Evolutionary conservation across 2,329 filamentous ascomycete genomes (phyloP).

Genomic region (Colletotrichum coccodes): DNA sequence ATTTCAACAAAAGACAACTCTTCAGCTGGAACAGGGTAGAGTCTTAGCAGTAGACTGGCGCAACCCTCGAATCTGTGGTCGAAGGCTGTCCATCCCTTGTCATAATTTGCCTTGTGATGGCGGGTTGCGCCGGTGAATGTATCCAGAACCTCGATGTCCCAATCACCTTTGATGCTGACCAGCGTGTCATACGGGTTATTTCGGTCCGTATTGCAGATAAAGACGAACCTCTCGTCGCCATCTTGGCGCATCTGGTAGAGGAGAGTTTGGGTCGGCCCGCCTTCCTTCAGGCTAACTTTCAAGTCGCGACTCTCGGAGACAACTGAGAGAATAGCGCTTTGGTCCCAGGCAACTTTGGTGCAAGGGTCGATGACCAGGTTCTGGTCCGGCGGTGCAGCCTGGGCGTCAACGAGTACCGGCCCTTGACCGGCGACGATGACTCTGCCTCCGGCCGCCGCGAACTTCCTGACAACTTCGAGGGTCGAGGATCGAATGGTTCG

Average conservation of each 20-base stretch:
- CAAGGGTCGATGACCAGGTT: not conserved
- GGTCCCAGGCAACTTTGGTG: not conserved
- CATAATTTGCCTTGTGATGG: constrained; percentile 3
- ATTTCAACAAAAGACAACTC: not conserved
- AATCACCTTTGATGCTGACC: constrained; percentile 38
- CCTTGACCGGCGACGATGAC: constrained; percentile 13
- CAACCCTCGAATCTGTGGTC: constrained; percentile 42
- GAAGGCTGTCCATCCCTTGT: constrained; percentile 38
- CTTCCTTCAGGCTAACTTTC: not conserved
- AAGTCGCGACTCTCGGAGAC: constrained; percentile 1
- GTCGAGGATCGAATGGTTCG: constrained; percentile 44
- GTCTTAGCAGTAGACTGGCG: constrained; percentile 39
- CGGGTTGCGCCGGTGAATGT: constrained; percentile 38
- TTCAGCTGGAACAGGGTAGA: constrained; percentile 12
- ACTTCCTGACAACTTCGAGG: constrained; percentile 36
- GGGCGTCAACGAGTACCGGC: constrained; percentile 8
- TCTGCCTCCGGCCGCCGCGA: constrained; percentile 31
- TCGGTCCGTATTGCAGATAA: constrained; percentile 44
- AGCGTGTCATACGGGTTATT: constrained; percentile 33
- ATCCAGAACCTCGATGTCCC: constrained; percentile 40
- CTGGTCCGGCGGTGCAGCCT: not conserved
- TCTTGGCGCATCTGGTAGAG: constrained; percentile 45
- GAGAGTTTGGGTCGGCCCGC: constrained; percentile 32
- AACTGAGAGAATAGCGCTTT: not conserved
- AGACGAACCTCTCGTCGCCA: constrained; percentile 39